These are phyloP conservation scores for Solanum raphanifolium DNA, from an alignment of 257 asterid genomes.

Conservation along the genomic window DNA sequence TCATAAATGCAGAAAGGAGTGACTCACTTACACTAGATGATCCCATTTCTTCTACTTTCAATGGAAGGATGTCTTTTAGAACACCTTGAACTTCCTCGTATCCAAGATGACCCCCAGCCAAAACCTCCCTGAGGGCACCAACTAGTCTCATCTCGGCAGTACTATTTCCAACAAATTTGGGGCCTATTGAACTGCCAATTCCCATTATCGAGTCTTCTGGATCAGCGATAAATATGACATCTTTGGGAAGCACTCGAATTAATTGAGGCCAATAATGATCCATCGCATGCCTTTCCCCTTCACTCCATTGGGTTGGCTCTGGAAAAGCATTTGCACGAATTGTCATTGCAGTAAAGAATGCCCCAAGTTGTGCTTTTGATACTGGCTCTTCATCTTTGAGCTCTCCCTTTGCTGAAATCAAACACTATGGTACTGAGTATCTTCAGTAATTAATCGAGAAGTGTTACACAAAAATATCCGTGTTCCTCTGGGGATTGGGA, in stretches of 20 bases:
- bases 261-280: constrained; percentile 79
- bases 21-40: constrained; percentile 50
- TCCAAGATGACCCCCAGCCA: constrained; percentile 97
- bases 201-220: constrained; percentile 92
- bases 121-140: constrained; percentile 90
- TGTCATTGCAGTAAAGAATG: constrained; percentile 92
- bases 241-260: constrained; percentile 62
- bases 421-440: not conserved
- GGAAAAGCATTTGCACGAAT: constrained; percentile 87
- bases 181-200: constrained; percentile 65
- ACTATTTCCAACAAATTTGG: constrained; percentile 63
- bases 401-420: constrained; percentile 56
- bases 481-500: not conserved
- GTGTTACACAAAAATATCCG: not conserved
- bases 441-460: not conserved
- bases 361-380: constrained; percentile 84
- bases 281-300: constrained; percentile 90
- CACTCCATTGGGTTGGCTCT: constrained; percentile 93
- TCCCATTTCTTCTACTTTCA: constrained; percentile 21
- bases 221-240: constrained; percentile 76
- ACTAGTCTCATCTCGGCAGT: constrained; percentile 91
- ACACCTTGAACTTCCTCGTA: constrained; percentile 97
- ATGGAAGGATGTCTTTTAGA: constrained; percentile 69
- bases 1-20: constrained; percentile 69
- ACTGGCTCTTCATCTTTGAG: constrained; percentile 68